Evolutionary conservation across 495 filamentous ascomycete species (phyloP).

Genomic region (Haplographium delicatum): DNA sequence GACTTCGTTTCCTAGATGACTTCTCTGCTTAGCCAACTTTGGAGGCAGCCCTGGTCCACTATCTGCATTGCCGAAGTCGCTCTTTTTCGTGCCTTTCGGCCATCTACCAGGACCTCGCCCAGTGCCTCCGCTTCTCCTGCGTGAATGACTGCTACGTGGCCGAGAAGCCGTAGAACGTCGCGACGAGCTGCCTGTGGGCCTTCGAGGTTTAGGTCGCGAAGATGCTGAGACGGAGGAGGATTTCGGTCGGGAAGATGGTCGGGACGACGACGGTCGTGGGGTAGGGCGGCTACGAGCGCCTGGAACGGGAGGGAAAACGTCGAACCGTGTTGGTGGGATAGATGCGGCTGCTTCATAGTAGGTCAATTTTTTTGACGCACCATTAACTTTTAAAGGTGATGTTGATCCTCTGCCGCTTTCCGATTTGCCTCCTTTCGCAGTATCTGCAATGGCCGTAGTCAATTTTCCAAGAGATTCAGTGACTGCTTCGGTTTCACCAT

Average conservation of each 20-base stretch:
- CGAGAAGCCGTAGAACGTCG: constrained; percentile 15
- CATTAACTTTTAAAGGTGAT: constrained; percentile 26
- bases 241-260: constrained; percentile 11
- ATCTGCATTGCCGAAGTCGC: constrained; percentile 50
- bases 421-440: constrained; percentile 7
- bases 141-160: constrained; percentile 9
- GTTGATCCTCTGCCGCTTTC: constrained; percentile 6
- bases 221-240: background rate
- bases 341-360: constrained; percentile 32
- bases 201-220: constrained; percentile 12
- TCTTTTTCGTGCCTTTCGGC: constrained; percentile 53
- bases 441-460: constrained; percentile 12
- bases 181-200: constrained; percentile 9
- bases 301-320: constrained; percentile 78
- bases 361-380: constrained; percentile 24
- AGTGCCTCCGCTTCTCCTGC: constrained; percentile 38
- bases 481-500: constrained; percentile 15
- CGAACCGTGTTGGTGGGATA: constrained; percentile 76
- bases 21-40: constrained; percentile 37
- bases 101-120: constrained; percentile 45
- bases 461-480: constrained; percentile 19
- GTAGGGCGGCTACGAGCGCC: constrained; percentile 26
- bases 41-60: constrained; percentile 51
- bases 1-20: constrained; percentile 20
- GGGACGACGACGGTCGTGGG: constrained; percentile 17